phyloP scores from a whole-genome alignment of 345 rosid genomes.

The Ceriops tagal region DNA sequence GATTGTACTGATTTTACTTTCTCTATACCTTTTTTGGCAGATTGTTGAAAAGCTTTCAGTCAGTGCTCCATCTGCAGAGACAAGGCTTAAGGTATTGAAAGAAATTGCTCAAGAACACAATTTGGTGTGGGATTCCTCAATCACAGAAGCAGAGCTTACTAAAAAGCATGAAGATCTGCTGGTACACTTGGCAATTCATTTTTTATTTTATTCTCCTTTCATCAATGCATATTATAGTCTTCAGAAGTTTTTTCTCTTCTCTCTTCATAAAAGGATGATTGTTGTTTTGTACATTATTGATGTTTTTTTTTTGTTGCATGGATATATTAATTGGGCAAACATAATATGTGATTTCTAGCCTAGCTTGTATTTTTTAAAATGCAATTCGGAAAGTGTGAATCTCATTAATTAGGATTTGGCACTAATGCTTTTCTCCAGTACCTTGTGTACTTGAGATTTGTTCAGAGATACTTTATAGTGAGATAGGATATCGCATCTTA shows the following conservation, averaged over 20 bases:
- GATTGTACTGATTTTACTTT: constrained; percentile 3
- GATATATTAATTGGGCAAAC: neutral
- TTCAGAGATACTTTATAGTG: no score
- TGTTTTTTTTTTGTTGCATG: neutral
- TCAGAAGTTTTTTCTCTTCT: neutral
- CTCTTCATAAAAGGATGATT: neutral
- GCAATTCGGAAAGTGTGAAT: no score
- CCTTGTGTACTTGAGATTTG: no score
- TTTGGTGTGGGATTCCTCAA: constrained; percentile 80
- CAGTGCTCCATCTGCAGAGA: constrained; percentile 70
- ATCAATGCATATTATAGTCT: neutral
- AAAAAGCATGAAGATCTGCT: constrained; percentile 88
- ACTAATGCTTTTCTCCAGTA: no score
- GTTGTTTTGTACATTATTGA: neutral
- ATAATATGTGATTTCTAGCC: neutral
- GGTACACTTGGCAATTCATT: constrained; percentile 40
- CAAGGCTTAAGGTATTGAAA: constrained; percentile 68
- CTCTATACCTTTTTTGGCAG: constrained; percentile 32
- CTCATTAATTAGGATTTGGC: no score
- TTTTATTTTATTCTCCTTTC: neutral
- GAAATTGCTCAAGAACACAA: constrained; percentile 72
- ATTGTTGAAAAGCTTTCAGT: constrained; percentile 82
- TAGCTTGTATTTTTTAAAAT: no score
- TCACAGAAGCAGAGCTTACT: constrained; percentile 72
- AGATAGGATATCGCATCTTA: no score